These are phyloP conservation scores for Scheffersomyces cryptocercus DNA, from an alignment of 1,139 yeast genomes.

Conservation along the genomic window DNA sequence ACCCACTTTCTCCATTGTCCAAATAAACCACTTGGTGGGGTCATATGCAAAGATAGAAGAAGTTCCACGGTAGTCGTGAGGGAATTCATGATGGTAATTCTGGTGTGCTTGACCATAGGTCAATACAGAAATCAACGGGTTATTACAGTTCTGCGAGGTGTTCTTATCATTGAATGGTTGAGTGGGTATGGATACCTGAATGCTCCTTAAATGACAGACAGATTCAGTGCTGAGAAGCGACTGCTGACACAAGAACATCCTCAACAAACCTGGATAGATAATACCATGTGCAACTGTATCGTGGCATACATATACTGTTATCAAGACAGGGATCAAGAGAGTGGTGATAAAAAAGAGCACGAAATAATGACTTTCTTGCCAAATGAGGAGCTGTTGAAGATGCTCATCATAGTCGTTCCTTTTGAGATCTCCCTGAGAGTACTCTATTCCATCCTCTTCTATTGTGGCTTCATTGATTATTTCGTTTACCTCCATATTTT, in stretches of 20 bases:
- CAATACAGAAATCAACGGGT: slow-evolving; percentile 53
- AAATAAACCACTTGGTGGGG: slow-evolving; percentile 66
- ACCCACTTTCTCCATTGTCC: slow-evolving; percentile 39
- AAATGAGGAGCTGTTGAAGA: slow-evolving; percentile 38
- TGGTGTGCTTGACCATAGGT: slow-evolving; percentile 68
- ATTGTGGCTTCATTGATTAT: slow-evolving; percentile 30
- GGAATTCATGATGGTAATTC: slow-evolving; percentile 75
- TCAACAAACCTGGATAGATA: slow-evolving; percentile 60
- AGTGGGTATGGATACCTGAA: slow-evolving; percentile 45
- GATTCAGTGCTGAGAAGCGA: slow-evolving; percentile 58
- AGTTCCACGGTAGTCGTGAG: slow-evolving; percentile 61
- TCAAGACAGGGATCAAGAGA: slow-evolving; percentile 47
- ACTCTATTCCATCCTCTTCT: slow-evolving; percentile 10
- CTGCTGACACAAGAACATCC: slow-evolving; percentile 61
- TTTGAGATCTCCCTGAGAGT: slow-evolving; percentile 5
- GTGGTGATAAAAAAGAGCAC: slow-evolving; percentile 47
- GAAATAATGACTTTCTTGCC: slow-evolving; percentile 58
- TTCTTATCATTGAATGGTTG: slow-evolving; percentile 68
- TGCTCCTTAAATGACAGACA: slow-evolving; percentile 51
- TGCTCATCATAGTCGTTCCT: slow-evolving; percentile 19
- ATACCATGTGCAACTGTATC: slow-evolving; percentile 58
- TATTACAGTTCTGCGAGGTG: slow-evolving; percentile 48
- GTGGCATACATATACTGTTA: slow-evolving; percentile 38
- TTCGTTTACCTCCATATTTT: slow-evolving; percentile 18
- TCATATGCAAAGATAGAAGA: slow-evolving; percentile 55